Evolutionary conservation across 2,329 filamentous ascomycete species (phyloP).

Genomic region (Macroventuria anomochaeta): DNA sequence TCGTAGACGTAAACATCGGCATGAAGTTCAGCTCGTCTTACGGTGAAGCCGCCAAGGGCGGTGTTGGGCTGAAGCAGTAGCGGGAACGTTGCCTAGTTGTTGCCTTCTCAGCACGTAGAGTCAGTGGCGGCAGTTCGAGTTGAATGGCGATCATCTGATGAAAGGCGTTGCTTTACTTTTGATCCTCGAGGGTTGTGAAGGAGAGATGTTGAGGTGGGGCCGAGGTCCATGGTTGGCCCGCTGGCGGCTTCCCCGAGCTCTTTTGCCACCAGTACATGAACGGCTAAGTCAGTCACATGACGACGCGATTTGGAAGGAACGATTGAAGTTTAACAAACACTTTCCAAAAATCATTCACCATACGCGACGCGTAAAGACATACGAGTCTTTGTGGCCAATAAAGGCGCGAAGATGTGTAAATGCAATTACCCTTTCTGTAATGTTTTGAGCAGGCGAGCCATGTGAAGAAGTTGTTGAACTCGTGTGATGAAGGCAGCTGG

Average conservation of each 20-base stretch:
- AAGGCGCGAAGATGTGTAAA: no score
- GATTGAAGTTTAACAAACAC: no score
- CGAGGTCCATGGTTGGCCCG: slow-evolving; percentile 5
- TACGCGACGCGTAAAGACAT: background rate
- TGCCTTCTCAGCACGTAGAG: slow-evolving; percentile 22
- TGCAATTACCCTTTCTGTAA: no score
- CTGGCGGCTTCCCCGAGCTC: background rate
- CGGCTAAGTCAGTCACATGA: slow-evolving; percentile 1
- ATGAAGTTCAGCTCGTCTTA: slow-evolving; percentile 36
- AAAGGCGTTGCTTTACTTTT: background rate
- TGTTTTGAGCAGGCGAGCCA: no score
- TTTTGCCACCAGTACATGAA: slow-evolving; percentile 3
- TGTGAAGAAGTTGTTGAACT: no score
- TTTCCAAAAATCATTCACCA: background rate
- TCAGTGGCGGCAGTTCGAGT: background rate
- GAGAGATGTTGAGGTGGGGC: slow-evolving; percentile 9
- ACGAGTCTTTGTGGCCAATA: no score
- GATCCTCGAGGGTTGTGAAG: background rate
- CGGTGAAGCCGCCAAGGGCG: slow-evolving; percentile 31
- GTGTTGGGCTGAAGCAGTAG: slow-evolving; percentile 20
- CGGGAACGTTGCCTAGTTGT: slow-evolving; percentile 37
- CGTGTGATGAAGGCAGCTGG: no score
- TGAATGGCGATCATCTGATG: background rate
- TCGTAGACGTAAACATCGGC: slow-evolving; percentile 15
- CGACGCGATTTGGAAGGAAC: background rate